These are phyloP conservation scores for Bruguiera parviflora DNA, from an alignment of 345 rosid genomes.

Conservation along the genomic window DNA sequence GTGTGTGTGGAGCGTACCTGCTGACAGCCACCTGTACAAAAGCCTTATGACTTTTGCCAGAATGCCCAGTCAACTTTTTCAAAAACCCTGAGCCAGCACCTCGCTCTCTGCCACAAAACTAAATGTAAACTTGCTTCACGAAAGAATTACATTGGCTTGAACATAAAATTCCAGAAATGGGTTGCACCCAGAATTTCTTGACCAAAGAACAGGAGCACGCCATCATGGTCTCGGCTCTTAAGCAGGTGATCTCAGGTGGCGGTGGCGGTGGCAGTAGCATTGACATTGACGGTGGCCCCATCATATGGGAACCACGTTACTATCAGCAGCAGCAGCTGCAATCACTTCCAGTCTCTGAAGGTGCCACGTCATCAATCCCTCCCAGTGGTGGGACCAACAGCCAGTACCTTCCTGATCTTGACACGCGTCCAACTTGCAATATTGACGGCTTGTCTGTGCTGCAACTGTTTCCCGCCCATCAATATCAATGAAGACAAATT, in stretches of 20 bases:
- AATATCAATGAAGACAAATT: background rate
- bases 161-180: background rate
- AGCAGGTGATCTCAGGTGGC: slow-evolving; percentile 21
- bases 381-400: background rate
- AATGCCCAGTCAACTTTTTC: background rate
- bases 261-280: background rate
- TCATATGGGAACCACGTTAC: background rate
- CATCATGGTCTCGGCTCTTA: slow-evolving; percentile 28
- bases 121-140: background rate
- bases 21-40: background rate
- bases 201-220: slow-evolving; percentile 15
- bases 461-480: slow-evolving; percentile 16
- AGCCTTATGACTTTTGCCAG: background rate
- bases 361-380: background rate
- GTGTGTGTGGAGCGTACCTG: background rate
- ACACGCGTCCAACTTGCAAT: slow-evolving; percentile 16
- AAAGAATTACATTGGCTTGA: background rate
- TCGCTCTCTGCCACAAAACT: background rate
- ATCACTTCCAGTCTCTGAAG: background rate
- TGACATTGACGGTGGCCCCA: background rate
- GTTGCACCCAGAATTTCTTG: background rate
- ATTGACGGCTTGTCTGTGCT: slow-evolving; percentile 16
- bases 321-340: background rate
- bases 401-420: slow-evolving; percentile 6
- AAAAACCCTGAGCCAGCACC: no score